Evolutionary conservation across 257 asterid species (phyloP).

Genomic region (Anisodus acutangulus): DNA sequence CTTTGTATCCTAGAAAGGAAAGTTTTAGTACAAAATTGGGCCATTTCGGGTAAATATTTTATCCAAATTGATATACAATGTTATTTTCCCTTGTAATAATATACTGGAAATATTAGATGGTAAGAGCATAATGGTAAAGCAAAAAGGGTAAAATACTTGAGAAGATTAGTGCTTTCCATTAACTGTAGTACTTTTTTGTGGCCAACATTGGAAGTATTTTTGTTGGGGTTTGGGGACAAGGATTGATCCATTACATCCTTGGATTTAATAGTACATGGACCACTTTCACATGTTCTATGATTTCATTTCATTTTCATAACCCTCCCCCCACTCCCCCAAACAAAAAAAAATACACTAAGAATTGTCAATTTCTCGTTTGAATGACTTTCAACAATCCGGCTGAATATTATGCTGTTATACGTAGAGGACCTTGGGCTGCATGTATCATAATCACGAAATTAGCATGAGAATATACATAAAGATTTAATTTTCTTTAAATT

Average conservation of each 20-base stretch:
- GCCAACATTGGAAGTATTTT: too few relatives aligned
- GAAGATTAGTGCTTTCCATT: not conserved
- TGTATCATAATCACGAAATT: not conserved
- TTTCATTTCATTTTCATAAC: constrained; percentile 7
- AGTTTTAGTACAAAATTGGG: too few relatives aligned
- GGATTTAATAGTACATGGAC: not conserved
- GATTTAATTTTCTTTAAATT: not conserved
- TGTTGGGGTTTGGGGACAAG: too few relatives aligned
- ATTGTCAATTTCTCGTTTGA: not conserved
- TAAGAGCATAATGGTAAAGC: not conserved
- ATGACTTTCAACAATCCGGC: not conserved
- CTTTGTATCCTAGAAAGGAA: not conserved
- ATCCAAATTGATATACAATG: not conserved
- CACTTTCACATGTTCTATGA: not conserved
- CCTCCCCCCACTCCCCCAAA: not conserved
- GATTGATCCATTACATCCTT: not conserved
- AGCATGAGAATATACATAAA: not conserved
- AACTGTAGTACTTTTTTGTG: not conserved
- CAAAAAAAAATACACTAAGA: not conserved
- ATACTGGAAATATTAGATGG: too few relatives aligned
- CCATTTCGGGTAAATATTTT: too few relatives aligned
- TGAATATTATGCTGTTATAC: not conserved
- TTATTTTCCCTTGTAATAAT: too few relatives aligned
- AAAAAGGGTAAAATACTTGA: not conserved
- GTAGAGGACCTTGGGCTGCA: not conserved